Evolutionary conservation across 257 asterid genomes (phyloP), one percentile per base, ranked within the genome.

Genomic region (Scutellaria barbata): DNA sequence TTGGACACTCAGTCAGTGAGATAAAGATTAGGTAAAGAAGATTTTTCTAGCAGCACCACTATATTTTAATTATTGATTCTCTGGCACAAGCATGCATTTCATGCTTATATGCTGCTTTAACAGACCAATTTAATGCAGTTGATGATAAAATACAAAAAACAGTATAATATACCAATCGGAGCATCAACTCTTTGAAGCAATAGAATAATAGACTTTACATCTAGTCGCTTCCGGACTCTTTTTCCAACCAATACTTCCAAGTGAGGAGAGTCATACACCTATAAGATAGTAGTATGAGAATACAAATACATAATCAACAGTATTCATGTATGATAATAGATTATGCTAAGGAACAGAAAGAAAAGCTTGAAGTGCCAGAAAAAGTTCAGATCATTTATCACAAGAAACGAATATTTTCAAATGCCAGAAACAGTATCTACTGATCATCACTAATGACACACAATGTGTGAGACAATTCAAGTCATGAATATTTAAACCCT

Each of bases 211-310:
- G 96, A 85, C 74, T 82, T 92, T 12, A 86, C 76, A 82, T 89
- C 95, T 56, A 92, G 82, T 25, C 95, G 95, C 79, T 72, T 89
- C 77, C 95, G 81, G 37, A 80, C 30, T 73, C 85, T 81, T 72
- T 80, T 81, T 35, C 97, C 95, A 52, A 92, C 86, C 76, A 77
- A 71, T 50, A 85, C 88, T 78, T 80, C 73, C 82, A 92, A 65
- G 70, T 81, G 87, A 52, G 97, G 97, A 75, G 95, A 72, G 84
- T 92, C 96, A 74, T 84, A 89, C 41, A 92, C 96, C 96, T 89
- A 63, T 5, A 58, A 60, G 12, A 30, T 43, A 25, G 22, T 11
- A 64, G 61, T 18, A 70, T 7, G 68, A 30, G 35, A 30, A 55
- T 47, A 12, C 67, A 57, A 39, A 12, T 25, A 25, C 48, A 47